Evolutionary conservation across 768 basidiomycete species (phyloP).

Genomic region (Rhodocollybia butyracea): DNA sequence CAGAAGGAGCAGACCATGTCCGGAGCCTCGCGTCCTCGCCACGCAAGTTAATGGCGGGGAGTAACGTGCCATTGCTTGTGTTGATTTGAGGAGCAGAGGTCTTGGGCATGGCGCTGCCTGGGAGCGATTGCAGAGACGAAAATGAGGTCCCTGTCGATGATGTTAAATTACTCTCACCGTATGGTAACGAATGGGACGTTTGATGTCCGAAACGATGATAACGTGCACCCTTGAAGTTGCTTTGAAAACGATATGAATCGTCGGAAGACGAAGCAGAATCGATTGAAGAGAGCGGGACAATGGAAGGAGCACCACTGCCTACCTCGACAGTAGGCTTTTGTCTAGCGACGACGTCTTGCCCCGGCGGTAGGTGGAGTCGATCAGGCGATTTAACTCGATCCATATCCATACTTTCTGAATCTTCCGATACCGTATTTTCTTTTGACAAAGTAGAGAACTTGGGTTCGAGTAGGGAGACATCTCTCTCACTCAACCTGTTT

Average conservation of each 20-base stretch:
- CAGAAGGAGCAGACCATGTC: constrained; percentile 4
- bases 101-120: not conserved
- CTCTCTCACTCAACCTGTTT: constrained; percentile 2
- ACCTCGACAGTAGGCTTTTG: not conserved
- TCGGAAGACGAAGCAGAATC: constrained; percentile 4
- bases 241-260: constrained; percentile 3
- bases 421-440: not conserved
- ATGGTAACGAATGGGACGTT: not conserved
- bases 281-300: not conserved
- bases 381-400: not conserved
- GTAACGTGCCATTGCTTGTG: not conserved
- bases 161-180: constrained; percentile 1
- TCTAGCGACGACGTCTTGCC: not conserved
- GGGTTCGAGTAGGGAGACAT: not conserved
- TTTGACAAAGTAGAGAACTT: not conserved
- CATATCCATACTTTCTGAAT: not conserved
- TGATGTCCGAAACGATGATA: not conserved
- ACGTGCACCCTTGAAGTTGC: not conserved
- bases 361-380: not conserved
- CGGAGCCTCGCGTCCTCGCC: not conserved
- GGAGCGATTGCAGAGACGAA: constrained; percentile 5
- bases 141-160: constrained; percentile 8
- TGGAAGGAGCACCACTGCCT: not conserved
- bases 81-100: not conserved
- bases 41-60: not conserved